Conservation (phyloP, 208 protist genomes). For the Strigomonas galati region DNA sequence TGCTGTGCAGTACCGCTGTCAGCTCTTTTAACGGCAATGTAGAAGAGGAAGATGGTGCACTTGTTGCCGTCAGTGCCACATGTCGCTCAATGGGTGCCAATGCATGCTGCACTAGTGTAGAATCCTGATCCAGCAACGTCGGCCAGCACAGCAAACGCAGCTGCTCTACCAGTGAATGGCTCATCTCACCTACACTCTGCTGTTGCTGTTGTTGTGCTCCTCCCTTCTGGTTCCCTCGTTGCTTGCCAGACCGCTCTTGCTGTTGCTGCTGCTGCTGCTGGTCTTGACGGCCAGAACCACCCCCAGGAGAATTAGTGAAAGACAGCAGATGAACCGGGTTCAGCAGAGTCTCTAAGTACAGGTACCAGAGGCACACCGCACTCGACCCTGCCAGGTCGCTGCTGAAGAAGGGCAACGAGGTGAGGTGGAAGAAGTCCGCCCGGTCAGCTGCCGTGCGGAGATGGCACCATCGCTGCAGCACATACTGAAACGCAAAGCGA, state of each 20-base stretch:
- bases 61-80: background rate
- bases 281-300: no score
- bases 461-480: constrained; percentile 16
- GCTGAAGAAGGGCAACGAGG: background rate
- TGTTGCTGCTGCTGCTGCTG: background rate
- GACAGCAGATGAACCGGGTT: background rate
- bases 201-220: background rate
- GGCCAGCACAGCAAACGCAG: constrained; percentile 53
- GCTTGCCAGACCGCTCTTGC: background rate
- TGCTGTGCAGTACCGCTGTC: constrained; percentile 30
- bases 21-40: constrained; percentile 25
- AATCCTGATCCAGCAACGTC: constrained; percentile 31
- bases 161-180: constrained; percentile 22
- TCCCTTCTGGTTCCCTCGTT: background rate
- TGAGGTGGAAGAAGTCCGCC: constrained; percentile 12
- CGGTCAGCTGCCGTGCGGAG: constrained; percentile 1
- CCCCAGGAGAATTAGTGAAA: background rate
- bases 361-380: background rate
- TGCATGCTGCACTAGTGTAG: constrained; percentile 28
- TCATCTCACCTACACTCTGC: background rate
- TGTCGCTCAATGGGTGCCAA: constrained; percentile 11
- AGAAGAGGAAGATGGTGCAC: background rate
- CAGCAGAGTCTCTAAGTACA: constrained; percentile 10
- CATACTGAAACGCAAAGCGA: constrained; percentile 20
- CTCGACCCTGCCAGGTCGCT: background rate